Percentiles rank a stretch among this genome's conserved stretches.
phyloP scores from a whole-genome alignment of 116 monocot species.

The Papilionanthe hybrid region DNA sequence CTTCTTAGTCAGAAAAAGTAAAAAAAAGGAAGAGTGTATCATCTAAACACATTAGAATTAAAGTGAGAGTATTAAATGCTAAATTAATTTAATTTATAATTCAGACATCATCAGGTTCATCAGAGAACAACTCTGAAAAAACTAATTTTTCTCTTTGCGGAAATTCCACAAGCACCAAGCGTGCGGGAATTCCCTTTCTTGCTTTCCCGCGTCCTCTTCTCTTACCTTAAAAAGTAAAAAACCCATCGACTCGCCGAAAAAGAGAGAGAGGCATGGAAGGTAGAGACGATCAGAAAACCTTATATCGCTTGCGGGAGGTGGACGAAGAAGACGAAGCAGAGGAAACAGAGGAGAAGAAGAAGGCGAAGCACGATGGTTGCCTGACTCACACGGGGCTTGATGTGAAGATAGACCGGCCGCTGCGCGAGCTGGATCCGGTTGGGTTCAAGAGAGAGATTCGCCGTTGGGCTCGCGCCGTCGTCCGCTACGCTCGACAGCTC shows the following conservation, averaged over 20 bases:
- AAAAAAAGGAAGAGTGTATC: no score
- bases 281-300: background rate
- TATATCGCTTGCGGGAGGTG: background rate
- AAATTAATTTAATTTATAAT: no score
- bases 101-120: no score
- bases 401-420: conserved; percentile 21
- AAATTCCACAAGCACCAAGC: background rate
- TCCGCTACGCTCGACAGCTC: conserved; percentile 24
- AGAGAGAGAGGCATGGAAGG: background rate
- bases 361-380: conserved; percentile 2
- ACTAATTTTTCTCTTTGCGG: no score
- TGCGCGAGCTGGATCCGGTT: conserved; percentile 30
- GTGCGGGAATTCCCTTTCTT: conserved; percentile 2
- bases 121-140: no score
- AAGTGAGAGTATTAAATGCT: no score
- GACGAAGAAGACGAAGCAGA: background rate
- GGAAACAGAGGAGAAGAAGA: background rate
- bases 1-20: no score
- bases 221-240: background rate
- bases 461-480: conserved; percentile 41
- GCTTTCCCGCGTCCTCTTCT: background rate
- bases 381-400: conserved; percentile 13
- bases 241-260: background rate
- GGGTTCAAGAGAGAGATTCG: conserved; percentile 40
- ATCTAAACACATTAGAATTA: no score